Evolutionary conservation across 495 filamentous ascomycete genomes (phyloP).

Genomic region (Bathelium albidoporum): DNA sequence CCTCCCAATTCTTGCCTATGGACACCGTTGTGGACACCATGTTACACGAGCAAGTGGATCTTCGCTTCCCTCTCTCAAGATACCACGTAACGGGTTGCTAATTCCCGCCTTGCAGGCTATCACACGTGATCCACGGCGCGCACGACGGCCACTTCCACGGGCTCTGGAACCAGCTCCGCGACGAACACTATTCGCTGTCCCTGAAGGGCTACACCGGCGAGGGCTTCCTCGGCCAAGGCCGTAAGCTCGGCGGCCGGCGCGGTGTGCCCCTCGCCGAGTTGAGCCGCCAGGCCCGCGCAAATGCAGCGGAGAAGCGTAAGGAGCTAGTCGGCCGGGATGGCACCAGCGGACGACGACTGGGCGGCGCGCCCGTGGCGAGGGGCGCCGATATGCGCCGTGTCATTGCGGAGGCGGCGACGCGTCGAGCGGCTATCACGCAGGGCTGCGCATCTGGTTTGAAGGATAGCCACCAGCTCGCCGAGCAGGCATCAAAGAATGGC

Average conservation of each 20-base stretch:
- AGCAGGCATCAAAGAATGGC: slow-evolving; percentile 60
- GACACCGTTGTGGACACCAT: slow-evolving; percentile 82
- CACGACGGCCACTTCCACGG: slow-evolving; percentile 76
- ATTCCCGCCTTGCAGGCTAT: slow-evolving; percentile 45
- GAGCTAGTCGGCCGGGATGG: slow-evolving; percentile 37
- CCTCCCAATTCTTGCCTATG: slow-evolving; percentile 65
- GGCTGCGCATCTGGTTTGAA: slow-evolving; percentile 68
- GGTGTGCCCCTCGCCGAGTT: slow-evolving; percentile 69
- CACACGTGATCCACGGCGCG: slow-evolving; percentile 74
- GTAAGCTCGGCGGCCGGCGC: slow-evolving; percentile 56
- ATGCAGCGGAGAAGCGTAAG: slow-evolving; percentile 62
- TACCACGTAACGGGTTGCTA: no score
- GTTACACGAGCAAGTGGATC: slow-evolving; percentile 80
- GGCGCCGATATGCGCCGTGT: slow-evolving; percentile 65
- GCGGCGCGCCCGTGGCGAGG: slow-evolving; percentile 50
- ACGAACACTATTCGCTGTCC: slow-evolving; percentile 65
- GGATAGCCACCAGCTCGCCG: slow-evolving; percentile 49
- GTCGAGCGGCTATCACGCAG: slow-evolving; percentile 51
- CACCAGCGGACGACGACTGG: slow-evolving; percentile 65
- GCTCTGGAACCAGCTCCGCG: slow-evolving; percentile 78
- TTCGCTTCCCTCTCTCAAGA: no score
- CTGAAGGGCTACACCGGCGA: slow-evolving; percentile 86
- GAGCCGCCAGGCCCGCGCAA: slow-evolving; percentile 57
- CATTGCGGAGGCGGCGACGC: slow-evolving; percentile 62
- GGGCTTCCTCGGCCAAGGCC: slow-evolving; percentile 70